phyloP scores from a whole-genome alignment of 257 asterid genomes.

The Solanum corneliomulleri region DNA sequence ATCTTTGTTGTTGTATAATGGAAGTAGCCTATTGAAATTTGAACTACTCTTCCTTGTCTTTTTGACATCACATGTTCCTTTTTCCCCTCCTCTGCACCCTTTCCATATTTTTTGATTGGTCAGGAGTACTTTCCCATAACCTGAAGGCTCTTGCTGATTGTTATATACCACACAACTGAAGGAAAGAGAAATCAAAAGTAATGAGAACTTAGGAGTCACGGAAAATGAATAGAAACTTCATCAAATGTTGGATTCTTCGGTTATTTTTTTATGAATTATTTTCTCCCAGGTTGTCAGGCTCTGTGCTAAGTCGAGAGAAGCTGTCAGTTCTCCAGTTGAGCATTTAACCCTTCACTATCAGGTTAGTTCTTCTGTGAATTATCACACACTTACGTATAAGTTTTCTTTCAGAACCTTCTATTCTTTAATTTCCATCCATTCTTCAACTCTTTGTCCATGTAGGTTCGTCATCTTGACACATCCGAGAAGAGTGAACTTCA shows the following conservation, averaged over 20 bases:
- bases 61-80: neutral
- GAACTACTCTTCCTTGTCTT: neutral
- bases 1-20: neutral
- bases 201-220: neutral
- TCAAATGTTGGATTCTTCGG: neutral
- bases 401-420: neutral
- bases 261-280: neutral
- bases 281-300: slow-evolving; percentile 78
- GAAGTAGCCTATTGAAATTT: neutral
- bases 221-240: neutral
- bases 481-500: slow-evolving; percentile 97
- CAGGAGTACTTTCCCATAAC: neutral
- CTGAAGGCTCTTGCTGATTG: neutral
- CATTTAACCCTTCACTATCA: slow-evolving; percentile 97
- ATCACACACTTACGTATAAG: neutral
- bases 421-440: neutral
- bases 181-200: neutral
- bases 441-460: neutral
- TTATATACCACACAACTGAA: neutral
- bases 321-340: slow-evolving; percentile 97
- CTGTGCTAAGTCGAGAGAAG: slow-evolving; percentile 98
- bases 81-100: neutral
- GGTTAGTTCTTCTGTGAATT: slow-evolving; percentile 23
- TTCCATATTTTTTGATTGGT: neutral
- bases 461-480: slow-evolving; percentile 98